Percentiles rank a stretch among this genome's conserved stretches.
Conservation (phyloP, 305 asterid species). For the Fraxinus angustifolia region DNA sequence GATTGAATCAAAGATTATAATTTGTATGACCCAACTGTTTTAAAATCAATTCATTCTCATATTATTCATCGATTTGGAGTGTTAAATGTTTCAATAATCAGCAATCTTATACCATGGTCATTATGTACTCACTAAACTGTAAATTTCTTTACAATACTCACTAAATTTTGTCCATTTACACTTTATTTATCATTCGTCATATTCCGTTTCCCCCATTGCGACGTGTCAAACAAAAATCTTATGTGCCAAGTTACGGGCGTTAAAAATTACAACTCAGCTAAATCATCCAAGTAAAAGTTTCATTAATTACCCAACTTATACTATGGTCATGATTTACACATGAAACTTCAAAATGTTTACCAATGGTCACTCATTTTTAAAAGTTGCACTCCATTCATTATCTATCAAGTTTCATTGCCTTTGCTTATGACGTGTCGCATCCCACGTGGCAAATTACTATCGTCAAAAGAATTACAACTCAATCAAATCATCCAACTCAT, state of each 20-base stretch:
- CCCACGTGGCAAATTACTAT: not conserved
- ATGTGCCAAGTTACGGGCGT: not conserved
- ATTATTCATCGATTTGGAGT: not conserved
- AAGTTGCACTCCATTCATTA: not conserved
- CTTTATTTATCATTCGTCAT: not conserved
- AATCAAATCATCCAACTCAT: not conserved
- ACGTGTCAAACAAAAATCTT: not conserved
- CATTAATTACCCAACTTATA: not conserved
- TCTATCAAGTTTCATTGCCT: not conserved
- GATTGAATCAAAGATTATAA: not conserved
- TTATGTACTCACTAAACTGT: too few relatives aligned
- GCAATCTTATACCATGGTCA: not conserved
- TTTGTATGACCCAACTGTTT: not conserved
- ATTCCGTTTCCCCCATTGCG: not conserved
- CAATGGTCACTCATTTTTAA: not conserved
- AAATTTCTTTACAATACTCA: not conserved
- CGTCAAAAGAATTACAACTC: not conserved
- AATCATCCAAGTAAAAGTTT: not conserved
- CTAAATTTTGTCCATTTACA: not conserved
- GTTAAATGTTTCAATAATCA: not conserved
- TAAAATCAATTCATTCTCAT: not conserved
- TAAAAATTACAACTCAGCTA: not conserved
- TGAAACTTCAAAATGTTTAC: too few relatives aligned
- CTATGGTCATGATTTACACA: not conserved
- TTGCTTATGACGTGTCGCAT: not conserved